Evolutionary conservation across 1,284 basidiomycete genomes (phyloP), one percentile per base, ranked within the genome.

Genomic region (Volvariella surrecta): DNA sequence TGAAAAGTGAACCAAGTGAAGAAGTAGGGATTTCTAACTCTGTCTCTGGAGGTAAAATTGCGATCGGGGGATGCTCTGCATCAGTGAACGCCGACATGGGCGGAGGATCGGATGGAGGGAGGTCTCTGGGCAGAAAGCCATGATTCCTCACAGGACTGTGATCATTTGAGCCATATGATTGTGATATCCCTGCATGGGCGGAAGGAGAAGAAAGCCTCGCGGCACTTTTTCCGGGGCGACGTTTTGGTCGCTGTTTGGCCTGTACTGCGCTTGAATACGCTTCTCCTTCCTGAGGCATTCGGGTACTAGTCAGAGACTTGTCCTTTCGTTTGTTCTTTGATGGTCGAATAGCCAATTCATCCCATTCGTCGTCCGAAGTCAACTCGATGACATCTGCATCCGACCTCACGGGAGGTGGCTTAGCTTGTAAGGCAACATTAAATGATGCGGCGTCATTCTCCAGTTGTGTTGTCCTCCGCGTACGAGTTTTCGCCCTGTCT

Each of bases 401-500:
- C n/a, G n/a, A n/a, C n/a, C n/a, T n/a, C 28, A 32, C 44, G 9
- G 30, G 20, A 32, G 30, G 3, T 22, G 11, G 30, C n/a, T n/a
- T n/a, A n/a, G n/a, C n/a, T n/a, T n/a, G n/a, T n/a, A n/a, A n/a
- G n/a, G n/a, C n/a, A n/a, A n/a, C n/a, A n/a, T n/a, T n/a, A n/a
- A n/a, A n/a, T n/a, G n/a, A n/a, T n/a, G n/a, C n/a, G 16, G 44
- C 15, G 19, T 9, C 16, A 20, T 20, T 4, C 31, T 28, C 35
- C 4, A 34, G 39, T 18, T 41, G 32, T 11, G 49, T 31, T 1
- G 21, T 30, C 13, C 47, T 51, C 28, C 64, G 52, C 42, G 63
- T 58, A 10, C 66, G 62, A 49, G 54, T 66, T 44, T 68, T 66
- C 24, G 64, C 62, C 15, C 64, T 56, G 38, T 68, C 66, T 10